Evolutionary conservation across 352 stramenopile genomes (phyloP).

Genomic region (Peronospora farinosa): DNA sequence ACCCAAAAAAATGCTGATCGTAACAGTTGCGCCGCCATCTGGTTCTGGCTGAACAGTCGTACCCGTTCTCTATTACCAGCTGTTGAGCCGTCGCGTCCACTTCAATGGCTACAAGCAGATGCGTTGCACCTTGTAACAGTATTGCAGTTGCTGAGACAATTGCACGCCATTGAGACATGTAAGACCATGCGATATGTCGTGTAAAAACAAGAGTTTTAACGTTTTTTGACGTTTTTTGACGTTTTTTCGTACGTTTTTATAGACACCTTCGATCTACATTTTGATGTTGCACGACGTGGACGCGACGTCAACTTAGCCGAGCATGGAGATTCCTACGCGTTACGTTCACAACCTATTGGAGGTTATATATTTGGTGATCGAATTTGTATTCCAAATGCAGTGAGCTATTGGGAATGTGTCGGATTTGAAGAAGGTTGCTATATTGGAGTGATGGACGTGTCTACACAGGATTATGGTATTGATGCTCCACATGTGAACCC

Average conservation of each 20-base stretch:
- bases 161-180: conserved; percentile 52
- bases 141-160: conserved; percentile 38
- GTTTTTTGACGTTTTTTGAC: too few relatives aligned
- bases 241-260: too few relatives aligned
- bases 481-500: conserved; percentile 36
- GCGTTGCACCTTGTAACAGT: conserved; percentile 33
- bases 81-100: conserved; percentile 22
- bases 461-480: conserved; percentile 35
- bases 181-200: neutral
- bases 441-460: conserved; percentile 41
- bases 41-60: conserved; percentile 38
- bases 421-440: conserved; percentile 61
- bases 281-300: conserved; percentile 35
- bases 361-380: conserved; percentile 50
- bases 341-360: conserved; percentile 37
- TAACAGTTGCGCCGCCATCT: conserved; percentile 30
- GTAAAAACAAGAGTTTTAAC: too few relatives aligned
- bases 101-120: conserved; percentile 19
- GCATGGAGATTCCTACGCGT: conserved; percentile 24
- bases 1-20: conserved; percentile 23
- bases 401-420: conserved; percentile 69
- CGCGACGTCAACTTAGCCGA: conserved; percentile 38
- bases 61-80: conserved; percentile 20
- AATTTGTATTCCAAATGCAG: conserved; percentile 27
- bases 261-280: conserved; percentile 36